Evolutionary conservation across 345 rosid species (phyloP).

Genomic region (Atalantia buxifolia): DNA sequence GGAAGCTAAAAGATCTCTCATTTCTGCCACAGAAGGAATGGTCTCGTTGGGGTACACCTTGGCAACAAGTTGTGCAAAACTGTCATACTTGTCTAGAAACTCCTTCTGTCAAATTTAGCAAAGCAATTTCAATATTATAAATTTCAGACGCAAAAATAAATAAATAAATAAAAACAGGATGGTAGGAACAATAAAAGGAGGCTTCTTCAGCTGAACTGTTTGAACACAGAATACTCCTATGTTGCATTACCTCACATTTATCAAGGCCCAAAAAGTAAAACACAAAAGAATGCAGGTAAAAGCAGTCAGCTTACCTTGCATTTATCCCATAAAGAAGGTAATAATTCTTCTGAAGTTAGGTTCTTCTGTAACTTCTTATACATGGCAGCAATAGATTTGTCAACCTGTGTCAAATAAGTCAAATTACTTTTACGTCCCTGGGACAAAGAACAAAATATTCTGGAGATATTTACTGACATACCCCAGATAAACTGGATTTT

Average conservation of each 20-base stretch:
- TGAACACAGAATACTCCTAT: too few species aligned
- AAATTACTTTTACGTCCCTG: slow-evolving; percentile 1
- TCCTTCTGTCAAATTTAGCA: slow-evolving; percentile 62
- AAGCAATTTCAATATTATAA: not conserved
- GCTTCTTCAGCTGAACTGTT: not conserved
- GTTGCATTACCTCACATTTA: too few species aligned
- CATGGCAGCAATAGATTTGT: slow-evolving; percentile 83
- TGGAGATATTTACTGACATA: slow-evolving; percentile 29
- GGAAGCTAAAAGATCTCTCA: slow-evolving; percentile 76
- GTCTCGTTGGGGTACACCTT: slow-evolving; percentile 83
- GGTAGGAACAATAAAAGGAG: too few species aligned
- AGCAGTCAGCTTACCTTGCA: slow-evolving; percentile 69
- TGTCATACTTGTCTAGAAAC: slow-evolving; percentile 91
- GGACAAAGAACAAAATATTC: not conserved
- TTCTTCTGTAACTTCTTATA: slow-evolving; percentile 95
- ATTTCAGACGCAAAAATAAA: not conserved
- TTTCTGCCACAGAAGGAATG: slow-evolving; percentile 68
- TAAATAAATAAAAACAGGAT: not conserved
- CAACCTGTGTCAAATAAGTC: slow-evolving; percentile 49
- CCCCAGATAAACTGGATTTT: slow-evolving; percentile 87
- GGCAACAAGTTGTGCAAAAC: slow-evolving; percentile 81
- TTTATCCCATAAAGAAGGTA: slow-evolving; percentile 97
- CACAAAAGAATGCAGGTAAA: not conserved
- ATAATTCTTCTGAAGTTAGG: slow-evolving; percentile 82
- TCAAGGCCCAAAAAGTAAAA: too few species aligned